Percentiles rank a stretch among this genome's conserved stretches.
Evolutionary conservation across 176 grass and related monocot species (phyloP).

Genomic region (Hyparrhenia diplandra): DNA sequence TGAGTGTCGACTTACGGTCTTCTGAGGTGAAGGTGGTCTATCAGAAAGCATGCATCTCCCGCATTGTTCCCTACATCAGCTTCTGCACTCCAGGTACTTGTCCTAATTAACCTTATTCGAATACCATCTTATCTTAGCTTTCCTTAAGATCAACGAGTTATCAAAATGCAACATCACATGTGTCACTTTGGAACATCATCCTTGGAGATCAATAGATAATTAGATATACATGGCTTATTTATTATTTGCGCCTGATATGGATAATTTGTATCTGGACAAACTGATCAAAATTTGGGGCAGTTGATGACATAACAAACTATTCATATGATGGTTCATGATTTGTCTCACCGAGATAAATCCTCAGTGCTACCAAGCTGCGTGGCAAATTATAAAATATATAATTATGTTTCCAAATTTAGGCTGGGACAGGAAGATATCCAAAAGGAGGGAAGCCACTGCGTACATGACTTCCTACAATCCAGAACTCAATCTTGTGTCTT

Average conservation of each 20-base stretch:
- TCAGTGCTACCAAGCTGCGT: neutral
- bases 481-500: too few species aligned
- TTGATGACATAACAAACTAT: neutral
- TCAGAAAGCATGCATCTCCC: neutral
- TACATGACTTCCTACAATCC: neutral
- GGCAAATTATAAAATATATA: neutral
- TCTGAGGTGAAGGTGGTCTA: neutral
- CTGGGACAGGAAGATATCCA: neutral
- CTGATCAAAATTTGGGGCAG: neutral
- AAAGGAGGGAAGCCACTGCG: neutral
- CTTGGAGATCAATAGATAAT: neutral
- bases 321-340: neutral
- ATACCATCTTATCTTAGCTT: neutral
- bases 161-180: neutral
- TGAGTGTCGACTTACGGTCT: neutral
- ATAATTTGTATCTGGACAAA: neutral
- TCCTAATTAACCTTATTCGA: neutral
- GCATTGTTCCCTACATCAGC: neutral
- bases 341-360: neutral
- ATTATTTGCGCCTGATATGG: neutral
- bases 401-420: neutral
- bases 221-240: neutral
- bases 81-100: neutral
- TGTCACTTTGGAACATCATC: neutral
- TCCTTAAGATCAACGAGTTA: neutral